Evolutionary conservation across 345 rosid species (phyloP).

Genomic region (Eucalyptus virginea): DNA sequence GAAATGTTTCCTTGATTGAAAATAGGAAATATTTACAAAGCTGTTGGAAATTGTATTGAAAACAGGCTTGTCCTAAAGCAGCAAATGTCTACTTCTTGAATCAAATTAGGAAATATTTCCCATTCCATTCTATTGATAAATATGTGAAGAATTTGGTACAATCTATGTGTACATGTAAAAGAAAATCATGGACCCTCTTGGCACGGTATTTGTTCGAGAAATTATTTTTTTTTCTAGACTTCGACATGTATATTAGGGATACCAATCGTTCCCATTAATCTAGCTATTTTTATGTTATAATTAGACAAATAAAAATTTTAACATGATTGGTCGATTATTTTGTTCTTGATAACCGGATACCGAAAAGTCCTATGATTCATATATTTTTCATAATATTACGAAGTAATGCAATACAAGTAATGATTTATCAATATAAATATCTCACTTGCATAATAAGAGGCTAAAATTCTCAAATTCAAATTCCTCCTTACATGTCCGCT

Average conservation of each 20-base stretch:
- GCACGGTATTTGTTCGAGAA: neutral
- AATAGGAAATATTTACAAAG: too few relatives aligned
- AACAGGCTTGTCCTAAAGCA: neutral
- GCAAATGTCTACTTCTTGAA: neutral
- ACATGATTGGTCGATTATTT: too few relatives aligned
- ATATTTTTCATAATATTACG: neutral
- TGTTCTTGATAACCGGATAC: too few relatives aligned
- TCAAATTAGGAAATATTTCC: neutral
- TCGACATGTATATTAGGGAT: too few relatives aligned
- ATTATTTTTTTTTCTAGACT: neutral
- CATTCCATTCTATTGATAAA: neutral
- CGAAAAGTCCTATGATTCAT: neutral
- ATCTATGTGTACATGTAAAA: too few relatives aligned
- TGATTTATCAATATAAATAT: neutral
- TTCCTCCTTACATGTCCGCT: neutral
- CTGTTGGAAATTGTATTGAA: too few relatives aligned
- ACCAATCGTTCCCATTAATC: too few relatives aligned
- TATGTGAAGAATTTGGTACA: too few relatives aligned
- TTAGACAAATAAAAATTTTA: neutral
- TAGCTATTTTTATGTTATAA: neutral
- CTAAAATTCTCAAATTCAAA: neutral
- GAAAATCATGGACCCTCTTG: neutral
- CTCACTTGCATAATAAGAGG: neutral
- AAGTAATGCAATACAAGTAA: too few relatives aligned
- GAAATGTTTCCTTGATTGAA: too few relatives aligned